Evolutionary conservation across 768 basidiomycete species (phyloP).

Genomic region (Russula olivacea): DNA sequence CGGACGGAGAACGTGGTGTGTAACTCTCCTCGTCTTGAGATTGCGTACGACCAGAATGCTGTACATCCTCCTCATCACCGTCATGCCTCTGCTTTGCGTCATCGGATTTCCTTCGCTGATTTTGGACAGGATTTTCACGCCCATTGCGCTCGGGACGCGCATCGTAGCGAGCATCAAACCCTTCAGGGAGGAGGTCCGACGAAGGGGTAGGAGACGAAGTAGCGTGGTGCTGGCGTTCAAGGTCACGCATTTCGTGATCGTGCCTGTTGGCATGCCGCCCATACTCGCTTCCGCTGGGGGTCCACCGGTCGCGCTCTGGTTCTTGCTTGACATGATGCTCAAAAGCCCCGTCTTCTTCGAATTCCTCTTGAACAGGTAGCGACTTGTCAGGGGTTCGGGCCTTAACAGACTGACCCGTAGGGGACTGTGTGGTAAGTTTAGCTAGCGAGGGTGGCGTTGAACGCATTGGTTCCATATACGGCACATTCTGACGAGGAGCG

Average conservation of each 20-base stretch:
- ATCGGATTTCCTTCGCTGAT: background rate
- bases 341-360: constrained; percentile 19
- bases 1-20: constrained; percentile 24
- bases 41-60: constrained; percentile 15
- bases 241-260: constrained; percentile 18
- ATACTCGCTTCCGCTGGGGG: constrained; percentile 15
- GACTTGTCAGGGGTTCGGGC: constrained; percentile 25
- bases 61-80: constrained; percentile 14
- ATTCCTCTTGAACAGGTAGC: constrained; percentile 25
- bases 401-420: constrained; percentile 18
- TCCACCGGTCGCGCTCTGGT: constrained; percentile 20
- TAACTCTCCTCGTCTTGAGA: constrained; percentile 26
- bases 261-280: constrained; percentile 18
- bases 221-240: constrained; percentile 12
- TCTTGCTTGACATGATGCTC: constrained; percentile 12
- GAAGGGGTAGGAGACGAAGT: constrained; percentile 24
- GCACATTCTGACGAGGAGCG: constrained; percentile 9
- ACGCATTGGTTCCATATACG: constrained; percentile 19
- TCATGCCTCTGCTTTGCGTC: constrained; percentile 8
- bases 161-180: constrained; percentile 20
- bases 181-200: constrained; percentile 25
- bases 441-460: constrained; percentile 18
- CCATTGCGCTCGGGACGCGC: constrained; percentile 17
- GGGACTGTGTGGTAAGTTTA: constrained; percentile 17
- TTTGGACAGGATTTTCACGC: constrained; percentile 2